Base-by-base conservation (phyloP, 352 stramenopile species). In the Phytophthora fragariaefolia region DNA sequence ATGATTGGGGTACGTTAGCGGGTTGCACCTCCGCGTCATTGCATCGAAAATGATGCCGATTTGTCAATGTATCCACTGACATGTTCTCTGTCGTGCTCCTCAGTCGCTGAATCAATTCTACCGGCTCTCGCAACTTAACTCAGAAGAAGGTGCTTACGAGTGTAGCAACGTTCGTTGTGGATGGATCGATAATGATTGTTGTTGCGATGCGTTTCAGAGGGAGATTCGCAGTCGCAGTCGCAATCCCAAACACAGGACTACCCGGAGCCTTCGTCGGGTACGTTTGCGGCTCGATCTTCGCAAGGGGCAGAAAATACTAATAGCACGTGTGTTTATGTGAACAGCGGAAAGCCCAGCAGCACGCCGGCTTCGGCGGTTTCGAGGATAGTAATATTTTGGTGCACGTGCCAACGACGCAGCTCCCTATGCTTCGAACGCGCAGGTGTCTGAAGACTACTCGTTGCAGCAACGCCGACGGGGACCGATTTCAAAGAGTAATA, bases 71-170 rank as follows among this genome's bases (percentile, higher is more conserved):
- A 22, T 47, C 23, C 26, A 43, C 36, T n/a, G 20, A 32, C 23
- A 0, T 13, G 20, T 28, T 27, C 22, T 28, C 15, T 53, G 23
- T n/a, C 18, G 24, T 49, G 26, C 23, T 65, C n/a, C 67, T 43
- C 58, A 94, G 86, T 95, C 86, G 17, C 64, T 95, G 8, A 74
- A 88, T 72, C 90, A 92, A 58, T 93, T 95, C 59, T 93, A 91
- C 62, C 77, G 77, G 17, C 65, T 95, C 30, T 77, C 85, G 5
- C 85, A 80, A 45, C 76, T 93, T 56, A 86, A 72, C 20, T 61
- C 82, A 24, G 77, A 75, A 50, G 58, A 57, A 23, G 67, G 79
- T 87, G 47, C 52, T 73, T 62, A 24, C 46, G 28, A 23, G 10
- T n/a, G 10, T 66, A 28, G 13, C 34, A 43, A 36, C 36, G 3